Evolutionary conservation across 495 filamentous ascomycete genomes (phyloP).

Genomic region (Lophiostoma macrostomum): DNA sequence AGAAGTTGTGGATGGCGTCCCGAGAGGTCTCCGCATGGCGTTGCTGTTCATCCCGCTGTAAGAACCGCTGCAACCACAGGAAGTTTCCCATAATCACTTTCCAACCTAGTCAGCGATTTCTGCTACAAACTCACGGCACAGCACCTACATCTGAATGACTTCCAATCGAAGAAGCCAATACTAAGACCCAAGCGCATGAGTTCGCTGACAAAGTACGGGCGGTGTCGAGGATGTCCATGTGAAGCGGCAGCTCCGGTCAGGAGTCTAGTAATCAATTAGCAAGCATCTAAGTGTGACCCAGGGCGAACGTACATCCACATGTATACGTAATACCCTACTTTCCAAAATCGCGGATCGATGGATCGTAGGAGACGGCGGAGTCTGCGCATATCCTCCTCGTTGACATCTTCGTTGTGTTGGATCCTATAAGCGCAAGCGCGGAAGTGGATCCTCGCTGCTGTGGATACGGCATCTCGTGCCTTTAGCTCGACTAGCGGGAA

Average conservation of each 20-base stretch:
- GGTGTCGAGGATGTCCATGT: constrained; percentile 1
- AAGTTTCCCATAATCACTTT: constrained; percentile 17
- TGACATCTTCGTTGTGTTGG: constrained; percentile 16
- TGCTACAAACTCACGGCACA: not conserved
- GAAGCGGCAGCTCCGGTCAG: constrained; percentile 19
- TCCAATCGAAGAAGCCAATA: constrained; percentile 21
- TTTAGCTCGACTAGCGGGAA: not conserved
- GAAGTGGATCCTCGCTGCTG: constrained; percentile 15
- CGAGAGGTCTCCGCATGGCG: too few species aligned
- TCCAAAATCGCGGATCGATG: constrained; percentile 14
- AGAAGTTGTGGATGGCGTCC: too few species aligned
- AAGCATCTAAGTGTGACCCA: not conserved
- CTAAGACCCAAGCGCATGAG: constrained; percentile 17
- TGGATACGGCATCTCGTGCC: constrained; percentile 1
- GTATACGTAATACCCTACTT: constrained; percentile 19
- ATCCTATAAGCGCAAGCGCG: constrained; percentile 11
- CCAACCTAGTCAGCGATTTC: not conserved
- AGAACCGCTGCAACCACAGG: constrained; percentile 25
- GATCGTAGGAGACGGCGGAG: constrained; percentile 6
- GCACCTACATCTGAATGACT: constrained; percentile 11
- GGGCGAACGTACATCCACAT: constrained; percentile 12
- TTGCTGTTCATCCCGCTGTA: not conserved
- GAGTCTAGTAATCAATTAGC: constrained; percentile 9
- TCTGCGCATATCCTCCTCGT: constrained; percentile 1
- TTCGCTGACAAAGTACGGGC: constrained; percentile 22